Evolutionary conservation across 768 basidiomycete species (phyloP).

Genomic region (Tulasnella calospora): DNA sequence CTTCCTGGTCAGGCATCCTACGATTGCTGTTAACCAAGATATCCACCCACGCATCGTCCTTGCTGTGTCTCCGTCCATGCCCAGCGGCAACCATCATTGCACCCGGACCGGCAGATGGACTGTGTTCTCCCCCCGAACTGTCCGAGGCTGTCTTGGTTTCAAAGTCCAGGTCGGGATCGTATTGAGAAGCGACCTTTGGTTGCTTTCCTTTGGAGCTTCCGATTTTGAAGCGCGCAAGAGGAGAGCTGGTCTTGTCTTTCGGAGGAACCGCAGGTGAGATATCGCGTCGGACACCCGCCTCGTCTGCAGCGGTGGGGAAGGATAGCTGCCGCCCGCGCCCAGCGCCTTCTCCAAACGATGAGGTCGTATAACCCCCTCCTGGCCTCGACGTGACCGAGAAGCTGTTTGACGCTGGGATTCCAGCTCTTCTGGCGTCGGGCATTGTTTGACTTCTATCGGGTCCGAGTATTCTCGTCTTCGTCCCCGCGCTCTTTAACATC

Average conservation of each 20-base stretch:
- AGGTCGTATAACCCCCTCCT: background rate
- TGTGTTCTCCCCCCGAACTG: constrained; percentile 21
- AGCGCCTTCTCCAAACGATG: background rate
- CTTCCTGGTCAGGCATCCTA: constrained; percentile 40
- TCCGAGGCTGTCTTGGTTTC: constrained; percentile 51
- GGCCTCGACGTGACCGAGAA: constrained; percentile 5
- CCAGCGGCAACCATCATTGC: constrained; percentile 27
- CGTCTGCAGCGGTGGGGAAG: background rate
- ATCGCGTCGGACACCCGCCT: background rate
- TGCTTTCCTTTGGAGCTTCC: constrained; percentile 4
- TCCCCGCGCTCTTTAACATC: constrained; percentile 41
- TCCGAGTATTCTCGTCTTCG: constrained; percentile 25
- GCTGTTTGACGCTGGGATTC: background rate
- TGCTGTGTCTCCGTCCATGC: constrained; percentile 39
- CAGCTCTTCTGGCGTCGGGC: background rate
- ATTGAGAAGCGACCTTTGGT: constrained; percentile 52
- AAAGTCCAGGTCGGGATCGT: constrained; percentile 69
- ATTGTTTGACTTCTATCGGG: constrained; percentile 19
- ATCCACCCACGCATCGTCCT: constrained; percentile 83
- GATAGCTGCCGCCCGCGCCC: background rate
- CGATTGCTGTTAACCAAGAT: constrained; percentile 58
- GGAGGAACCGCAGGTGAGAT: constrained; percentile 2
- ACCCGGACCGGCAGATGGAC: background rate
- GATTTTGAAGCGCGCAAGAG: constrained; percentile 11
- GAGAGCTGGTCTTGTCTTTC: constrained; percentile 18